Evolutionary conservation across 805 yeast genomes (phyloP), one percentile per base, ranked within the genome.

Genomic region (Saturnispora sanitii): DNA sequence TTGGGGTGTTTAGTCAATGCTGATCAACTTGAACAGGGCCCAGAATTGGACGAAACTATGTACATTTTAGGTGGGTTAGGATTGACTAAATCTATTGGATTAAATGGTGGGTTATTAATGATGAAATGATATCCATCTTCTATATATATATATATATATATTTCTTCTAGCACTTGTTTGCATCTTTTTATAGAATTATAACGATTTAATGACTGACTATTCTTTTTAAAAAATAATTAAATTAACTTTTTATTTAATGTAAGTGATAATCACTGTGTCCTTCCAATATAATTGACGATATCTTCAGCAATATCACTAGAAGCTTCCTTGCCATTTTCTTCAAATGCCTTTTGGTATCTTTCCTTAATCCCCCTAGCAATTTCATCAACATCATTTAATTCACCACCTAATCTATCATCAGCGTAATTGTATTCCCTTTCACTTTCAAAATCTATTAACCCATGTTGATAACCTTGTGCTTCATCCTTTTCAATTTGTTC

Each of bases 261-360:
- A n/a, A n/a, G n/a, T n/a, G 21, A 17, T n/a, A 7, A 30, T 30
- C 20, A 21, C 27, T 21, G 43, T 54, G 57, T 7, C 48, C 33
- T 37, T 51, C 50, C 53, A 20, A 82, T 77, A 54, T 81, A 80
- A 41, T 70, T 68, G 2, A 86, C 85, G 45, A 82, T 81, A 49
- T 71, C 73, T 56, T 79, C 86, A 6, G 87, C 87, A 6, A 86
- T 77, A 48, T 71, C 64, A 41, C 80, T 71, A 8, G 80, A 71
- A 4, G 82, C 78, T 6, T 69, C 56, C 54, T 78, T 80, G 2
- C 79, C 74, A 8, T 76, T 72, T 11, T 64, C 57, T 46, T 79
- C 84, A 46, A 82, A 72, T 3, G 94, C 92, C 29, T 69, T 70
- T 57, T 81, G 82, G 57, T 86, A 86, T 39, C 85, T 71, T 15